Evolutionary conservation across 2,329 filamentous ascomycete genomes (phyloP).

Genomic region (Cadophora malorum): DNA sequence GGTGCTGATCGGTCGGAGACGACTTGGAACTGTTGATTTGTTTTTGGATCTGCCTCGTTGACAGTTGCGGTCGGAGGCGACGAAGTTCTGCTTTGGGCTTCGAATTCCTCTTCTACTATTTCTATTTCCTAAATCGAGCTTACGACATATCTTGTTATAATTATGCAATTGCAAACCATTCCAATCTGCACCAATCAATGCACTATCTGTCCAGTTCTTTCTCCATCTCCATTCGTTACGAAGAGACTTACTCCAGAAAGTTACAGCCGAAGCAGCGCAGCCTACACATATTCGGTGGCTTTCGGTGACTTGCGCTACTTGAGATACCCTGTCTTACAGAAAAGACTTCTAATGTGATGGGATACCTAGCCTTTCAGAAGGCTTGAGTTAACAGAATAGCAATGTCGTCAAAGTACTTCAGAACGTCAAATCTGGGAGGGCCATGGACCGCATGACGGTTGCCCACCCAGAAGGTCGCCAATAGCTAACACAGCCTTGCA

Average conservation of each 20-base stretch:
- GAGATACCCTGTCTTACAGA: too few species aligned
- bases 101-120: background rate
- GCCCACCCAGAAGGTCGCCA: too few species aligned
- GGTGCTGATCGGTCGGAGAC: constrained; percentile 24
- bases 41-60: background rate
- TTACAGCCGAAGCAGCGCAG: background rate
- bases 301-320: background rate
- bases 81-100: background rate
- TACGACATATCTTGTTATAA: constrained; percentile 13
- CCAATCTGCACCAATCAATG: background rate
- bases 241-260: too few species aligned
- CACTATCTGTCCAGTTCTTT: background rate
- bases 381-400: too few species aligned
- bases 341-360: too few species aligned
- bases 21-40: constrained; percentile 10
- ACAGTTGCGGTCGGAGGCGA: background rate
- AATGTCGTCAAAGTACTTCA: too few species aligned
- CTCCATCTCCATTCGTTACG: too few species aligned
- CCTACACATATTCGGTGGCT: background rate
- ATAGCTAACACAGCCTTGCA: too few species aligned
- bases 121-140: background rate
- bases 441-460: too few species aligned
- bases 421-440: too few species aligned
- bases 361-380: too few species aligned
- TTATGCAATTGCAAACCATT: background rate